Conservation (phyloP, 2,329 filamentous ascomycete genomes). For the Fusarium incarnatum region DNA sequence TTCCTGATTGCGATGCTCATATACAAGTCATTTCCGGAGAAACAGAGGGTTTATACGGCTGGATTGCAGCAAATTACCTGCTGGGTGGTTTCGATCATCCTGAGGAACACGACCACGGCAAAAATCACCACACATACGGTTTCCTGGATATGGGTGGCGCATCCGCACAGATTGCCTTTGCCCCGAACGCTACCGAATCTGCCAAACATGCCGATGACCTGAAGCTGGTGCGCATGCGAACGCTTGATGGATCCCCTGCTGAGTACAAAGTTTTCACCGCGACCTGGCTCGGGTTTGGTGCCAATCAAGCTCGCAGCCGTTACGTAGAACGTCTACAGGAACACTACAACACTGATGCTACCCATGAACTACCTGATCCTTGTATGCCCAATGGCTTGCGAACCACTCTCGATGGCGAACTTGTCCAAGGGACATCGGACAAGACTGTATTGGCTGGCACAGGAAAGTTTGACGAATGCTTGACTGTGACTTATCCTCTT, state of each 20-base stretch:
- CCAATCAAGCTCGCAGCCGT: conserved; percentile 87
- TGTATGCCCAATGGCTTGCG: conserved; percentile 85
- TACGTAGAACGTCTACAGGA: conserved; percentile 84
- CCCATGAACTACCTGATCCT: conserved; percentile 83
- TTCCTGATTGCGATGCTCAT: conserved; percentile 90
- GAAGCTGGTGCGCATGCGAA: conserved; percentile 86
- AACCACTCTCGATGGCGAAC: conserved; percentile 77
- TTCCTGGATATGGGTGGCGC: conserved; percentile 99
- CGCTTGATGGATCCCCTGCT: conserved; percentile 77
- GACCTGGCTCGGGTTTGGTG: conserved; percentile 97
- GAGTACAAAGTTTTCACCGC: conserved; percentile 95
- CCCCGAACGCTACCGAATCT: conserved; percentile 90
- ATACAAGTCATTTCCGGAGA: conserved; percentile 96
- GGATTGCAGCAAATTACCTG: conserved; percentile 97
- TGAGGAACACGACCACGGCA: conserved; percentile 80
- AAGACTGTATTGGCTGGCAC: conserved; percentile 78
- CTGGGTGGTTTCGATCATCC: conserved; percentile 89
- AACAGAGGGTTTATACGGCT: conserved; percentile 95
- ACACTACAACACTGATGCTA: conserved; percentile 66
- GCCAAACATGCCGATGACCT: conserved; percentile 90
- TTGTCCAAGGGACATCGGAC: conserved; percentile 55
- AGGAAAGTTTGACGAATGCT: conserved; percentile 86
- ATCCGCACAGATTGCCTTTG: conserved; percentile 97
- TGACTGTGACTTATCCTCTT: conserved; percentile 84
- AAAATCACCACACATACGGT: conserved; percentile 92